Percentiles rank a stretch among this genome's conserved stretches.
Conservation (phyloP, 2,329 filamentous ascomycete species). For the Geoglossum cookeanum region DNA sequence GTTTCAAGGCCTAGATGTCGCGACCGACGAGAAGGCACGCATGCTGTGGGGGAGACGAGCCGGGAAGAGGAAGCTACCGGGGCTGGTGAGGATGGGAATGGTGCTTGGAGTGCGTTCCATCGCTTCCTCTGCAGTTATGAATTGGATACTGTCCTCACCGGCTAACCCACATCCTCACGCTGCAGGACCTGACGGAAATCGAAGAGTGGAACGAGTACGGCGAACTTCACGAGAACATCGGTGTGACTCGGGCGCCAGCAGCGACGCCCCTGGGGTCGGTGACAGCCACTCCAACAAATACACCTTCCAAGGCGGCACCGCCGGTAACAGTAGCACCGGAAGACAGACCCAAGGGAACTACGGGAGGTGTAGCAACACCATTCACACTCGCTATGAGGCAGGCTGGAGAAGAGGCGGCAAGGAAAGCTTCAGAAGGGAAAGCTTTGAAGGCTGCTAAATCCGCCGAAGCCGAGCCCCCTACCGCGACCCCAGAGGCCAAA, state of each 20-base stretch:
- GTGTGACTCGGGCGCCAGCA: constrained; percentile 25
- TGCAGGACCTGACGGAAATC: constrained; percentile 74
- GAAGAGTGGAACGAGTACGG: constrained; percentile 99
- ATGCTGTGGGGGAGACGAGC: constrained; percentile 75
- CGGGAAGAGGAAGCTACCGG: constrained; percentile 75
- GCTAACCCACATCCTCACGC: constrained; percentile 3
- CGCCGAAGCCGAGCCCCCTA: not conserved
- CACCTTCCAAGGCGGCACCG: constrained; percentile 10
- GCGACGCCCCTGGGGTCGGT: constrained; percentile 25
- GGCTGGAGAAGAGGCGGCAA: constrained; percentile 3
- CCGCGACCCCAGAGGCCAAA: not conserved
- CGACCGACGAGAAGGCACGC: constrained; percentile 72
- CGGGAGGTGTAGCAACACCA: not conserved
- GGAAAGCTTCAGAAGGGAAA: not conserved
- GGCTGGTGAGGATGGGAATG: constrained; percentile 67
- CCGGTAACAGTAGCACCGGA: constrained; percentile 7
- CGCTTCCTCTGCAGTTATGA: not conserved
- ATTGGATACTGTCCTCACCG: not conserved
- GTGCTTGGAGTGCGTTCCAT: constrained; percentile 57
- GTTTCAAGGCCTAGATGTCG: constrained; percentile 81
- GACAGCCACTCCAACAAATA: constrained; percentile 15
- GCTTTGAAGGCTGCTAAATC: not conserved
- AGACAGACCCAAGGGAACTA: not conserved
- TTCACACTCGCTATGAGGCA: constrained; percentile 3
- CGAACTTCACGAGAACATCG: constrained; percentile 74